Conservation (phyloP, 1,284 basidiomycete species). For the Fistulina hepatica region DNA sequence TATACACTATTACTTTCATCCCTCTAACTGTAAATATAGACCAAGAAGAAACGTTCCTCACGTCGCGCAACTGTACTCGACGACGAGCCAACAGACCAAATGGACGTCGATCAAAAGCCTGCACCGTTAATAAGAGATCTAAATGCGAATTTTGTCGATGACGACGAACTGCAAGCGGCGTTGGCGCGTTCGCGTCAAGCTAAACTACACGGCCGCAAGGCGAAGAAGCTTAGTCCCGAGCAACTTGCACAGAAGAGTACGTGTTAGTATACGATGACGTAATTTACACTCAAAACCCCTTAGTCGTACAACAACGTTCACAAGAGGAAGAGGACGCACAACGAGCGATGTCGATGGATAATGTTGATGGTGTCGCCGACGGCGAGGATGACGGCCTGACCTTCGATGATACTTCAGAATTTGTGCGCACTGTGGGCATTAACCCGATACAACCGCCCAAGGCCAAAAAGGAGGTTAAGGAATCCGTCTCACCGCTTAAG, state of each 20-base stretch:
- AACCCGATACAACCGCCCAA: slow-evolving; percentile 29
- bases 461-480: slow-evolving; percentile 44
- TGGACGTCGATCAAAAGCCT: slow-evolving; percentile 71
- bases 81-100: slow-evolving; percentile 39
- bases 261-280: slow-evolving; percentile 20
- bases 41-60: slow-evolving; percentile 81
- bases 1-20: not conserved
- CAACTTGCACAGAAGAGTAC: slow-evolving; percentile 73
- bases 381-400: slow-evolving; percentile 56
- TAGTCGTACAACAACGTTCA: slow-evolving; percentile 59
- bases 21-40: slow-evolving; percentile 34
- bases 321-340: slow-evolving; percentile 38
- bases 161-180: slow-evolving; percentile 94
- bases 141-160: slow-evolving; percentile 89
- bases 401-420: slow-evolving; percentile 96
- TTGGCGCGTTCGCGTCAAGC: slow-evolving; percentile 78
- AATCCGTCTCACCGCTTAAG: slow-evolving; percentile 28
- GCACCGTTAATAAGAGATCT: slow-evolving; percentile 55
- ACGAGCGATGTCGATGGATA: slow-evolving; percentile 47
- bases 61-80: slow-evolving; percentile 61
- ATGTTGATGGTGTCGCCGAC: slow-evolving; percentile 36
- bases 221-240: slow-evolving; percentile 74
- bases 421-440: slow-evolving; percentile 81
- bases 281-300: slow-evolving; percentile 6
- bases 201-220: slow-evolving; percentile 70